Conservation (phyloP, 2,329 filamentous ascomycete genomes). For the Diaporthe humulicola region DNA sequence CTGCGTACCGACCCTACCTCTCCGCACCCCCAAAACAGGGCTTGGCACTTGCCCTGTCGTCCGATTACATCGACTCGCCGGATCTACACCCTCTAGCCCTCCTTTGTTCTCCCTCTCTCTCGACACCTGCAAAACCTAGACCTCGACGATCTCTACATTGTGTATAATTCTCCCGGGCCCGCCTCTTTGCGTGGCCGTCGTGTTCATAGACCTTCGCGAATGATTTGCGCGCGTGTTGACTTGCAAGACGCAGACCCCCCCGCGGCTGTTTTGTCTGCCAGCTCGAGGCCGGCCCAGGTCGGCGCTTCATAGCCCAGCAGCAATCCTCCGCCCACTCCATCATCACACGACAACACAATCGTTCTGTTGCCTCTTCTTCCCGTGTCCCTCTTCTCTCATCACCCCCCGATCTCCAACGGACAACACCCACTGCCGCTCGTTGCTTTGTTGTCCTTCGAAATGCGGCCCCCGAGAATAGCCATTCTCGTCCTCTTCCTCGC, state of each 20-base stretch:
- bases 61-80: conserved; percentile 34
- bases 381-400: neutral
- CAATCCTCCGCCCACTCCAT: conserved; percentile 9
- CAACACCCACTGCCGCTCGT: neutral
- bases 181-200: conserved; percentile 20
- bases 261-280: conserved; percentile 35
- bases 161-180: conserved; percentile 27
- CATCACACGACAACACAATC: conserved; percentile 28
- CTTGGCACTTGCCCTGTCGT: conserved; percentile 19
- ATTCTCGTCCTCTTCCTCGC: conserved; percentile 67
- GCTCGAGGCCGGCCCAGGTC: conserved; percentile 34
- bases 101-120: conserved; percentile 24
- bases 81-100: conserved; percentile 20
- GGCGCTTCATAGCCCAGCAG: conserved; percentile 32
- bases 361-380: conserved; percentile 15
- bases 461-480: conserved; percentile 68
- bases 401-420: neutral
- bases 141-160: conserved; percentile 26
- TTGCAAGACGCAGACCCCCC: conserved; percentile 20
- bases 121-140: conserved; percentile 20
- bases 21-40: neutral
- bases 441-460: conserved; percentile 46
- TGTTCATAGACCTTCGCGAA: conserved; percentile 37
- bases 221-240: conserved; percentile 34
- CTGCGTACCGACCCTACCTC: neutral